Conservation (phyloP, 2,329 filamentous ascomycete species). For the Celoporthe dispersa region DNA sequence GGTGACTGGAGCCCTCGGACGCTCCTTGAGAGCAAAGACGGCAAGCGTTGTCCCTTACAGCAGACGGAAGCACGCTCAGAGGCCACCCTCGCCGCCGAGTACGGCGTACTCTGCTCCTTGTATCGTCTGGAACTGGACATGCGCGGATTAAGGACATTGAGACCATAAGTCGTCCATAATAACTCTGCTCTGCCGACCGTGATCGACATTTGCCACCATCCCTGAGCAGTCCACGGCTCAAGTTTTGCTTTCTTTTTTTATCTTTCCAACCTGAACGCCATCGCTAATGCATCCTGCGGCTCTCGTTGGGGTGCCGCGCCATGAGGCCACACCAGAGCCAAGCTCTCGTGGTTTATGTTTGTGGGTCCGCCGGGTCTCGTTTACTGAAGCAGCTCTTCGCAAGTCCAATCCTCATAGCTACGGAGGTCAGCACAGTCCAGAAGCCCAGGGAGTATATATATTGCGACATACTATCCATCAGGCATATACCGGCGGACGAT, state of each 20-base stretch:
- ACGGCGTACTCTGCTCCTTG: not conserved
- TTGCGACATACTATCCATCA: constrained; percentile 81
- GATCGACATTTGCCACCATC: not conserved
- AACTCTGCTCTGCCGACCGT: not conserved
- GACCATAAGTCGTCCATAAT: not conserved
- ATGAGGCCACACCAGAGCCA: constrained; percentile 16
- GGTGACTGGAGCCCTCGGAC: not conserved
- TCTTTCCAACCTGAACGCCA: constrained; percentile 36
- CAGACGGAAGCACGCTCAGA: not conserved
- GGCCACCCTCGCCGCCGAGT: not conserved
- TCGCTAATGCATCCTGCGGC: constrained; percentile 38
- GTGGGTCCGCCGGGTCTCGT: not conserved
- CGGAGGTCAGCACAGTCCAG: constrained; percentile 8
- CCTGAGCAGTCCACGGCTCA: constrained; percentile 10
- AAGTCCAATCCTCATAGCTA: constrained; percentile 99
- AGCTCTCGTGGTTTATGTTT: constrained; percentile 14
- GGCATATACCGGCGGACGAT: constrained; percentile 95
- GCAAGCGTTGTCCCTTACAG: not conserved
- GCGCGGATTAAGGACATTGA: not conserved
- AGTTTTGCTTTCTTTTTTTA: not conserved
- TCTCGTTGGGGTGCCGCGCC: constrained; percentile 17
- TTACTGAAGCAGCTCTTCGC: constrained; percentile 83
- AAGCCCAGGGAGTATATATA: not conserved
- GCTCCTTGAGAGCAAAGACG: not conserved
- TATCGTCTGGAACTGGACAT: not conserved